Percentiles rank a stretch among this genome's conserved stretches.
phyloP scores from a whole-genome alignment of 495 filamentous ascomycete species.

The Talaromyces borbonicus region DNA sequence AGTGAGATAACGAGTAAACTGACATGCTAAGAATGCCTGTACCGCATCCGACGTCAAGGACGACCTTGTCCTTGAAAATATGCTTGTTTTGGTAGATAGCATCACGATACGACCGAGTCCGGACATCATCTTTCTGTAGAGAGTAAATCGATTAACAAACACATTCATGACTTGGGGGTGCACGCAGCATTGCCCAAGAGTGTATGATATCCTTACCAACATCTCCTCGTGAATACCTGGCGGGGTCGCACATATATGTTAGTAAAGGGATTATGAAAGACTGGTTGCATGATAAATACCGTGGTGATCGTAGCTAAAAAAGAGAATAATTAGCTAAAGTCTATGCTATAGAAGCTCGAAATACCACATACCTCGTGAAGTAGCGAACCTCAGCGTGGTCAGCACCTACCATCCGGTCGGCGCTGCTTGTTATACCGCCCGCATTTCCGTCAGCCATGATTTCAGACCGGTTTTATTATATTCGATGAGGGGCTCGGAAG shows the following conservation, averaged over 20 bases:
- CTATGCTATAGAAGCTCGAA: conserved; percentile 18
- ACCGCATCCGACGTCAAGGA: conserved; percentile 96
- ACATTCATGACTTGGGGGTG: conserved; percentile 9
- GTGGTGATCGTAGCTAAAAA: conserved; percentile 82
- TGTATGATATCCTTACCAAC: conserved; percentile 60
- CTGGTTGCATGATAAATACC: conserved; percentile 44
- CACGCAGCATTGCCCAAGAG: background rate
- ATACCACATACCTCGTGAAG: conserved; percentile 72
- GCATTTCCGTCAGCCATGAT: background rate
- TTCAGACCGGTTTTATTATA: background rate
- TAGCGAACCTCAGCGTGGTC: conserved; percentile 91
- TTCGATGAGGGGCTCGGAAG: background rate
- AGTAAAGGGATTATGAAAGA: conserved; percentile 9
- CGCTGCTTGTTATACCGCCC: conserved; percentile 24
- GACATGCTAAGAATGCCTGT: conserved; percentile 84
- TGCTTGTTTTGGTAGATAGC: conserved; percentile 92
- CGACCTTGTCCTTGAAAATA: conserved; percentile 94
- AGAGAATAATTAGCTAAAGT: conserved; percentile 4
- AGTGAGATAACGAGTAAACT: conserved; percentile 23
- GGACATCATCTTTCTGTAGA: conserved; percentile 92
- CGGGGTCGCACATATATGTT: conserved; percentile 10
- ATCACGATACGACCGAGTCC: conserved; percentile 90
- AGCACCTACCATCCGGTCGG: conserved; percentile 48
- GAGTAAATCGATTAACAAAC: too few relatives aligned
- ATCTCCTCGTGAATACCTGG: conserved; percentile 95